A percentile compares a stretch with the other conserved stretches of the same genome.
These are phyloP conservation scores for Solanum hybrid DNA, from an alignment of 305 asterid genomes.

Conservation along the genomic window DNA sequence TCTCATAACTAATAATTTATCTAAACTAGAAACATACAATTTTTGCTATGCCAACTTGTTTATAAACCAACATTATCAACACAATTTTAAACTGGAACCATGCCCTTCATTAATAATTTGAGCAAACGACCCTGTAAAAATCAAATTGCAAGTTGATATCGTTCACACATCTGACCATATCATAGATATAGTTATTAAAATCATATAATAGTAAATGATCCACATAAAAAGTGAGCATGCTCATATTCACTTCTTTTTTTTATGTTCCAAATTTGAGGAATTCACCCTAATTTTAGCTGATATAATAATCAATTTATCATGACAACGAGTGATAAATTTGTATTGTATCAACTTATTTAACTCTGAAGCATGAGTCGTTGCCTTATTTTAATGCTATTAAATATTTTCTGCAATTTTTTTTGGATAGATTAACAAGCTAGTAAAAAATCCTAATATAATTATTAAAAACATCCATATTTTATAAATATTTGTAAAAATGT, in stretches of 20 bases:
- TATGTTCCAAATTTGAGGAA: neutral
- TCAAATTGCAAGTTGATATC: neutral
- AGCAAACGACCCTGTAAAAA: neutral
- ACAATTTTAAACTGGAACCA: neutral
- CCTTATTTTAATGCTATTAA: neutral
- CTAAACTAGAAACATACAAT: neutral
- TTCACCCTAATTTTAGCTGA: neutral
- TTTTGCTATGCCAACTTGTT: neutral
- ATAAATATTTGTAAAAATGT: too few relatives aligned
- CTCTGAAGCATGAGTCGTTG: neutral
- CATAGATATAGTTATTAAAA: neutral
- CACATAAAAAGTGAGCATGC: neutral
- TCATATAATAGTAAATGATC: neutral
- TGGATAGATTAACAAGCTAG: neutral
- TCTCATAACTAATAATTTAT: neutral
- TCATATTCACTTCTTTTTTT: neutral
- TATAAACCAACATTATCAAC: too few relatives aligned
- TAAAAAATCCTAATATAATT: neutral
- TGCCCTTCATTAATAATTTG: neutral
- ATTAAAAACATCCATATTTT: neutral
- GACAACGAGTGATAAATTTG: neutral
- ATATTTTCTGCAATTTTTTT: neutral
- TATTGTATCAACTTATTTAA: neutral
- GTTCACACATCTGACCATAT: neutral
- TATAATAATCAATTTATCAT: neutral